Base-by-base conservation (phyloP, 2,329 filamentous ascomycete species). In the Leptodontidium sp. region DNA sequence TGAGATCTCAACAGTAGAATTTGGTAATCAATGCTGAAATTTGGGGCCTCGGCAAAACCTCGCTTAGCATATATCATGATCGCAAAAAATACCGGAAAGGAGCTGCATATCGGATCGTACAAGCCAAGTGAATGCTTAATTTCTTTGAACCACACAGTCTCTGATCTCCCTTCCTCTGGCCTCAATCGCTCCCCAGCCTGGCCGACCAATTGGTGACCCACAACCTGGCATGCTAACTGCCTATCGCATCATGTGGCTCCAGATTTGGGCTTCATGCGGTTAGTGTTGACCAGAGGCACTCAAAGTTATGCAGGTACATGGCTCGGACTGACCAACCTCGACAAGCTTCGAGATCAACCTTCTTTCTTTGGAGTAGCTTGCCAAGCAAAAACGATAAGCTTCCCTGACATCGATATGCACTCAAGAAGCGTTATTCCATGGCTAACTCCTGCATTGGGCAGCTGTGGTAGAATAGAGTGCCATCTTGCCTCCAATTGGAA, bases 301-400 rank as follows among this genome's bases (percentile, higher is more conserved):
- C 11, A 50, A 7, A 1, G 17, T 50, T 24, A 50, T 50, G 47
- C 47, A 50, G 47, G 49, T 52, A 52, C 49, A 52, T 9, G 24
- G 49, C n/a, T 21, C n/a, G 49, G 24, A 52, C 24, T 21, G 49
- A 52, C 49, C 21, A 52, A 52, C 49, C 49, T 52, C 14, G 24
- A 29, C 49, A 11, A 52, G 49, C 7, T 4, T 52, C 24, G 49
- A 52, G 5, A 21, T 24, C 21, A 55, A 64, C 47, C 61, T 63
- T 63, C 61, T 53, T 32, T 35, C 5, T 64, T 55, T 24, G 35
- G 45, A 24, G 61, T 63, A 61, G 58, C 45, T 32, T 38, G 47
- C 49, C 61, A 64, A 64, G 61, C 47, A 15, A 43, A 29, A 14
- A 53, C 9, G 47, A 45, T 64, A 55, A 53, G 49, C 49, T 64